These are phyloP conservation scores for Heliamphora pulchella DNA, from an alignment of 179 eudicot species.

Conservation along the genomic window DNA sequence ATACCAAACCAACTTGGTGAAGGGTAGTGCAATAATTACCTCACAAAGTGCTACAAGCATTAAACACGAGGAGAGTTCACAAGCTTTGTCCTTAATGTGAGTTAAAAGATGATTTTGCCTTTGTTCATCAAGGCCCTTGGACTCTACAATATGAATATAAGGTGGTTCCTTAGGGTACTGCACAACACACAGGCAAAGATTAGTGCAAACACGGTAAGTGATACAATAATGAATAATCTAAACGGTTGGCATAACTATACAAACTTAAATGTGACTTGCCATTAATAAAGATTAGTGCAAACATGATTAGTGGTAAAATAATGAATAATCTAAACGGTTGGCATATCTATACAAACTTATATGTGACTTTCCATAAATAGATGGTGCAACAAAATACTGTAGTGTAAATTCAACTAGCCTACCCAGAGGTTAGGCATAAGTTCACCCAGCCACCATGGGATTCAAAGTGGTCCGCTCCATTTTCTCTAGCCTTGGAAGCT, in stretches of 20 bases:
- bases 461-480: neutral
- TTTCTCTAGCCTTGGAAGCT: neutral
- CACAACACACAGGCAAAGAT: constrained; percentile 20
- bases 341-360: neutral
- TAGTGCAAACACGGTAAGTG: constrained; percentile 10
- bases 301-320: neutral
- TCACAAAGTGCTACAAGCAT: constrained; percentile 96
- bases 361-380: neutral
- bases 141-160: constrained; percentile 48
- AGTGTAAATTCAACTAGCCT: constrained; percentile 1
- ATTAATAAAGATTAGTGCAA: neutral
- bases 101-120: constrained; percentile 48
- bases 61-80: constrained; percentile 62
- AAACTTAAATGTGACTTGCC: neutral
- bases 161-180: constrained; percentile 94
- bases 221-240: neutral
- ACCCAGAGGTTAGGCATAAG: neutral
- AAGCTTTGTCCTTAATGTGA: constrained; percentile 48
- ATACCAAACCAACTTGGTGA: neutral
- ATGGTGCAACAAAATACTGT: neutral
- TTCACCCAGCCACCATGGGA: neutral
- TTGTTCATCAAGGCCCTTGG: constrained; percentile 82
- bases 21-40: constrained; percentile 35
- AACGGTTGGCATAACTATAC: neutral
- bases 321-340: neutral